phyloP scores from a whole-genome alignment of 345 rosid species.

The Dipteronia sinensis region DNA sequence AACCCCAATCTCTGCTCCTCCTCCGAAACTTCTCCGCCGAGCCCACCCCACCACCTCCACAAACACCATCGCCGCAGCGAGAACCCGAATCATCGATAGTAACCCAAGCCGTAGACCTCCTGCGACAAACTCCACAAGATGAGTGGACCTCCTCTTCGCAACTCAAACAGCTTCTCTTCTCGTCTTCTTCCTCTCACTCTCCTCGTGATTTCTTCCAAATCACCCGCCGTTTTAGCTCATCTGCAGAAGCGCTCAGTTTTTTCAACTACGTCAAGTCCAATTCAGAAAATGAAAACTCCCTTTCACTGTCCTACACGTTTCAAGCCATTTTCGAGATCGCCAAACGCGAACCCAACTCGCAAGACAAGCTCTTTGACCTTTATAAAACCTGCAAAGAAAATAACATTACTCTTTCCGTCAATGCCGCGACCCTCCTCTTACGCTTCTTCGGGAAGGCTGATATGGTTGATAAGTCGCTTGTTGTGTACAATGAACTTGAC shows the following conservation, averaged over 20 bases:
- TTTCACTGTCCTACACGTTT: constrained; percentile 46
- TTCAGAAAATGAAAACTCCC: constrained; percentile 30
- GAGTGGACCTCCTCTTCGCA: constrained; percentile 57
- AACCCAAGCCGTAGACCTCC: constrained; percentile 37
- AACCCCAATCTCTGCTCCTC: constrained; percentile 6
- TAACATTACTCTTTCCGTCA: constrained; percentile 46
- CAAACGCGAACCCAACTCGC: constrained; percentile 40
- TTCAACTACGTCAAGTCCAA: constrained; percentile 44
- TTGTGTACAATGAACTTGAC: constrained; percentile 49
- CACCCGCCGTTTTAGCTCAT: constrained; percentile 55
- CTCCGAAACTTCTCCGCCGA: constrained; percentile 37
- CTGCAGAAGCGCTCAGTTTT: constrained; percentile 55
- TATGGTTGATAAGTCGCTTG: constrained; percentile 46
- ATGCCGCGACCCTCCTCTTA: constrained; percentile 49
- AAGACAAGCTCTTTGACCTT: constrained; percentile 39
- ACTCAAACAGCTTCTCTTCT: constrained; percentile 45
- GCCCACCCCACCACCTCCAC: constrained; percentile 6
- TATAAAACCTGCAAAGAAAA: constrained; percentile 53
- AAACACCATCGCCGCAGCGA: constrained; percentile 3
- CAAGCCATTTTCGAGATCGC: constrained; percentile 63
- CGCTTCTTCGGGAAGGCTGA: constrained; percentile 49
- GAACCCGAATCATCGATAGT: constrained; percentile 34
- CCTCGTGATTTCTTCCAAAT: constrained; percentile 45
- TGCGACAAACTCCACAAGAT: constrained; percentile 48
- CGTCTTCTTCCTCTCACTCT: constrained; percentile 38